Evolutionary conservation across 2,329 filamentous ascomycete species (phyloP).

Genomic region (Calonectria fujianensis): DNA sequence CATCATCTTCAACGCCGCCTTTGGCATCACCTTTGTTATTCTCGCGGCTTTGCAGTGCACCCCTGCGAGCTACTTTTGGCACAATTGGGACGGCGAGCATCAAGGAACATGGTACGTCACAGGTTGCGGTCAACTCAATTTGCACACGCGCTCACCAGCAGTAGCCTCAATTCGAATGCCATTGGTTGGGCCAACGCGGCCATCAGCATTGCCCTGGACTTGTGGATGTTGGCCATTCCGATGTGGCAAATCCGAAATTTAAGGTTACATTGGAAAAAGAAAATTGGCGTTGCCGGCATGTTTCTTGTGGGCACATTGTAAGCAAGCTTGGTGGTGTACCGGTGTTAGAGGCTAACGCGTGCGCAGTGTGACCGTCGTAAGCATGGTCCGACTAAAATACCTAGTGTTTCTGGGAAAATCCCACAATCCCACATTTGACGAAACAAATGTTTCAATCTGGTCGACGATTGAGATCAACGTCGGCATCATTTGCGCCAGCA

Average conservation of each 20-base stretch:
- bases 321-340: slow-evolving; percentile 39
- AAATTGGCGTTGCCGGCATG: slow-evolving; percentile 65
- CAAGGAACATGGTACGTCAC: slow-evolving; percentile 60
- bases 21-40: slow-evolving; percentile 58
- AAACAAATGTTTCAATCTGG: slow-evolving; percentile 57
- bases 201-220: slow-evolving; percentile 64
- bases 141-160: slow-evolving; percentile 13
- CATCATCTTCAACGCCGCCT: slow-evolving; percentile 44
- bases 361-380: slow-evolving; percentile 56
- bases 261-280: slow-evolving; percentile 63
- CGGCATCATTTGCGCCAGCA: slow-evolving; percentile 61
- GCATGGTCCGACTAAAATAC: slow-evolving; percentile 56
- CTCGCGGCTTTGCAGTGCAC: slow-evolving; percentile 62
- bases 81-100: slow-evolving; percentile 63
- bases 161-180: slow-evolving; percentile 60
- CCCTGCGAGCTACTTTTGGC: slow-evolving; percentile 64
- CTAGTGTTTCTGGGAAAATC: slow-evolving; percentile 55
- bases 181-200: slow-evolving; percentile 65
- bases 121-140: not conserved
- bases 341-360: not conserved
- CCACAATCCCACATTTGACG: slow-evolving; percentile 56
- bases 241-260: slow-evolving; percentile 61
- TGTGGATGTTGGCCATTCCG: slow-evolving; percentile 65
- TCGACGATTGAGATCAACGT: slow-evolving; percentile 61
- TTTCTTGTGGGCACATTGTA: slow-evolving; percentile 66